Evolutionary conservation across 495 filamentous ascomycete genomes (phyloP).

Genomic region (Lasiosphaeriaceae sp.): DNA sequence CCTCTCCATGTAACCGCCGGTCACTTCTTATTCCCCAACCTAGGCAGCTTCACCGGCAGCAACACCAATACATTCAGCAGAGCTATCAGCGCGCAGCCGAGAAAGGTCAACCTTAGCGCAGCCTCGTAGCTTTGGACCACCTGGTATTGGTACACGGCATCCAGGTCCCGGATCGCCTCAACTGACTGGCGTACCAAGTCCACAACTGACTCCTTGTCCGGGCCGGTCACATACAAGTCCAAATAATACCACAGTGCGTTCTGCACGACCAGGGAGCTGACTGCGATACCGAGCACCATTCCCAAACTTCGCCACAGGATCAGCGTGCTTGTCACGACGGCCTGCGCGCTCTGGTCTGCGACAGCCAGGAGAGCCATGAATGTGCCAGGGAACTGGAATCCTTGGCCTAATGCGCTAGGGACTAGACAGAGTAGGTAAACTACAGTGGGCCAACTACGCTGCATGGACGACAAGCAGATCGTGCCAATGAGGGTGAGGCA

Average conservation of each 20-base stretch:
- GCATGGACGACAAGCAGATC: conserved; percentile 44
- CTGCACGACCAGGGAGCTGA: conserved; percentile 70
- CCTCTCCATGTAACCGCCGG: too few species aligned
- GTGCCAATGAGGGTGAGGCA: conserved; percentile 53
- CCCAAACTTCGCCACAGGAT: conserved; percentile 66
- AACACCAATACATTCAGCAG: conserved; percentile 47
- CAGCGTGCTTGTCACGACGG: conserved; percentile 68
- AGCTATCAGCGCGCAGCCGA: conserved; percentile 48
- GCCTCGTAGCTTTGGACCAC: conserved; percentile 58
- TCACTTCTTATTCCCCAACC: conserved; percentile 45
- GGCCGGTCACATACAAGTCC: conserved; percentile 42
- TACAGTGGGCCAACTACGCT: conserved; percentile 50
- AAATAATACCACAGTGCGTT: conserved; percentile 62
- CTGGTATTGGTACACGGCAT: conserved; percentile 33
- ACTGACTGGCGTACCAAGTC: conserved; percentile 37
- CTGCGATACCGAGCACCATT: conserved; percentile 65
- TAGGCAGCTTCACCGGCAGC: conserved; percentile 50
- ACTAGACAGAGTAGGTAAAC: conserved; percentile 61
- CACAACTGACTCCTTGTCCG: conserved; percentile 36
- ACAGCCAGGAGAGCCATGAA: conserved; percentile 67
- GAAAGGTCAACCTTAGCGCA: conserved; percentile 53
- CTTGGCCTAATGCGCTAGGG: conserved; percentile 58
- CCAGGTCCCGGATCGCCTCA: conserved; percentile 37
- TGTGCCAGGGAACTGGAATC: conserved; percentile 60
- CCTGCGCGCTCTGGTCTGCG: conserved; percentile 65